Percentiles rank a stretch among this genome's conserved stretches.
phyloP scores from a whole-genome alignment of 2,329 filamentous ascomycete species.

The Trichoderma gracile region DNA sequence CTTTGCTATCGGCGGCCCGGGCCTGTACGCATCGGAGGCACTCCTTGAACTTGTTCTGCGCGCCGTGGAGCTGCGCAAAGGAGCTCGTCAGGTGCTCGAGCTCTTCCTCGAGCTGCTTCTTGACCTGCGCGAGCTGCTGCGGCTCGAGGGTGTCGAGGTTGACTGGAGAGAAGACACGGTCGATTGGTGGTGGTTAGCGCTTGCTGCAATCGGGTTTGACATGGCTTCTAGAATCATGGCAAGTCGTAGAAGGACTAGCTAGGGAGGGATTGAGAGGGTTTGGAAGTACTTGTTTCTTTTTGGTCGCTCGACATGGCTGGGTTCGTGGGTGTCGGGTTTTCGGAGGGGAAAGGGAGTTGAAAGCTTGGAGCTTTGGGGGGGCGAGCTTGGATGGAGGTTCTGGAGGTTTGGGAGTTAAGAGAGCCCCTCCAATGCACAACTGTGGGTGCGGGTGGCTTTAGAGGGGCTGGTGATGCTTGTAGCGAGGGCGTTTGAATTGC shows the following conservation, averaged over 20 bases:
- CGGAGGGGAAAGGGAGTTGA: not conserved
- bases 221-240: not conserved
- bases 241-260: not conserved
- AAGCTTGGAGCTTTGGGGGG: too few species aligned
- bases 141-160: conserved; percentile 74
- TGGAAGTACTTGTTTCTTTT: conserved; percentile 39
- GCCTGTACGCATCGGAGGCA: conserved; percentile 75
- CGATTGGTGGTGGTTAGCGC: too few species aligned
- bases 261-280: too few species aligned
- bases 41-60: conserved; percentile 89
- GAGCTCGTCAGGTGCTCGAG: conserved; percentile 91
- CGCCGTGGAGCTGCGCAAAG: conserved; percentile 84
- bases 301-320: conserved; percentile 39
- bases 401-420: not conserved
- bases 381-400: conserved; percentile 6
- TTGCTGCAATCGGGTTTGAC: too few species aligned
- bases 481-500: conserved; percentile 31
- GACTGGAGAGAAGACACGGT: too few species aligned
- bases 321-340: conserved; percentile 18
- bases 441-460: conserved; percentile 36
- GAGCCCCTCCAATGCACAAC: conserved; percentile 33
- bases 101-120: conserved; percentile 95
- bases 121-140: conserved; percentile 85
- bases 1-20: conserved; percentile 37
- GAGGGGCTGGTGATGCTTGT: conserved; percentile 37